Evolutionary conservation across 1,139 yeast genomes (phyloP).

Genomic region (Lodderomyces pseudojiufengensis): DNA sequence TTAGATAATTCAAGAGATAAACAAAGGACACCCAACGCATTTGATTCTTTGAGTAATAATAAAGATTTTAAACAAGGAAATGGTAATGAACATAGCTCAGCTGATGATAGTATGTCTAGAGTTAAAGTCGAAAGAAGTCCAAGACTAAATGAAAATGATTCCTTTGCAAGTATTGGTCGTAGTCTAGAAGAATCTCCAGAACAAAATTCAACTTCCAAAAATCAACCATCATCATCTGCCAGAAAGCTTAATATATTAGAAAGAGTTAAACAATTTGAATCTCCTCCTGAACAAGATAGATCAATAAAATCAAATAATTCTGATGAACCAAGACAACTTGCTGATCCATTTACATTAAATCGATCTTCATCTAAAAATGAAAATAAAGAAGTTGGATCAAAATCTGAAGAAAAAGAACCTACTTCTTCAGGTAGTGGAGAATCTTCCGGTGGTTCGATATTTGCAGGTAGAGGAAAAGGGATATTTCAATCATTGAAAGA

Average conservation of each 20-base stretch:
- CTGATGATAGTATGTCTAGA: too few relatives aligned
- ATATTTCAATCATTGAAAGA: constrained; percentile 36
- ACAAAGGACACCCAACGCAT: too few relatives aligned
- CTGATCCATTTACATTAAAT: constrained; percentile 17
- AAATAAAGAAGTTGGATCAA: constrained; percentile 10
- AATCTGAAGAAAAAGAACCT: constrained; percentile 9
- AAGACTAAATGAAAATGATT: too few relatives aligned
- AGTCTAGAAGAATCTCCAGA: constrained; percentile 1
- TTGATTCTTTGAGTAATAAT: too few relatives aligned
- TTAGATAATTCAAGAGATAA: too few relatives aligned
- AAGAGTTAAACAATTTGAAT: constrained; percentile 39
- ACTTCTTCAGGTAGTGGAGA: constrained; percentile 9
- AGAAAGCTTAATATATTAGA: constrained; percentile 27
- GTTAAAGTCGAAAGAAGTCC: too few relatives aligned
- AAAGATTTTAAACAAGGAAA: too few relatives aligned
- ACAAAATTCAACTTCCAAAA: background rate
- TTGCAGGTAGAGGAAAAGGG: constrained; percentile 24
- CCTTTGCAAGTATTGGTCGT: background rate
- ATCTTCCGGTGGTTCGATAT: background rate
- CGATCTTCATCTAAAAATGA: background rate
- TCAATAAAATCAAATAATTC: constrained; percentile 10
- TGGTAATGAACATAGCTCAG: constrained; percentile 7
- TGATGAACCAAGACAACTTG: constrained; percentile 12
- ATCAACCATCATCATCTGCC: constrained; percentile 7
- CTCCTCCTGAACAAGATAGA: constrained; percentile 15